Conservation (phyloP, 2,329 filamentous ascomycete genomes). For the Endoconidiophora polonica region DNA sequence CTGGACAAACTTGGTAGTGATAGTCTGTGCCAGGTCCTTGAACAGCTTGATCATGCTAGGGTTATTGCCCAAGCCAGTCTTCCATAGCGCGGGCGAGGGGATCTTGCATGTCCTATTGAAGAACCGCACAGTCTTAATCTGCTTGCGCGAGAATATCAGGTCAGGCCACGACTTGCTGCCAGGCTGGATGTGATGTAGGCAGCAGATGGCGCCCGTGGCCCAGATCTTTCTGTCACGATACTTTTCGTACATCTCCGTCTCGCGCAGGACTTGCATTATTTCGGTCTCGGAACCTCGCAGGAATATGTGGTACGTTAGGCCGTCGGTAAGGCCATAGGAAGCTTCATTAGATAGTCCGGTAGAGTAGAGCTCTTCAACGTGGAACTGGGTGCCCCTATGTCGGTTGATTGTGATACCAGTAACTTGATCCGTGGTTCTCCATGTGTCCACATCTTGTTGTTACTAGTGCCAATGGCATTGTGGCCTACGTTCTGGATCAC, state of each 20-base stretch:
- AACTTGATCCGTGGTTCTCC: neutral
- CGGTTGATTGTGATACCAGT: neutral
- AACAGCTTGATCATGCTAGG: too few relatives aligned
- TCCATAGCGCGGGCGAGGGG: neutral
- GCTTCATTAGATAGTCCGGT: neutral
- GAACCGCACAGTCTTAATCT: neutral
- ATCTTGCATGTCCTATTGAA: neutral
- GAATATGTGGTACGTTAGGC: neutral
- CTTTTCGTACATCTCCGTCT: neutral
- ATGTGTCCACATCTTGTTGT: neutral
- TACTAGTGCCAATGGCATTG: neutral
- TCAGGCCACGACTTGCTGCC: neutral
- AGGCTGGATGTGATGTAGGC: neutral
- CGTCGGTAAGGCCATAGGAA: neutral
- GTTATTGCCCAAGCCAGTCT: neutral
- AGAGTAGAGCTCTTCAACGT: neutral
- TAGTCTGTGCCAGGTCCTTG: too few relatives aligned
- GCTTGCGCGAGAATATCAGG: neutral
- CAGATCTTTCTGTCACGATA: neutral
- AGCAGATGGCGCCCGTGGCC: neutral
- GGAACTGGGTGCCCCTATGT: neutral
- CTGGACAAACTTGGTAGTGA: too few relatives aligned
- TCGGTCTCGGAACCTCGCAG: too few relatives aligned
- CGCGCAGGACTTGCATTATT: neutral
- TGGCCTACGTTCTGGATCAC: conserved; percentile 1